Conservation (phyloP, 1,284 basidiomycete genomes). For the Peniophora sp. region DNA sequence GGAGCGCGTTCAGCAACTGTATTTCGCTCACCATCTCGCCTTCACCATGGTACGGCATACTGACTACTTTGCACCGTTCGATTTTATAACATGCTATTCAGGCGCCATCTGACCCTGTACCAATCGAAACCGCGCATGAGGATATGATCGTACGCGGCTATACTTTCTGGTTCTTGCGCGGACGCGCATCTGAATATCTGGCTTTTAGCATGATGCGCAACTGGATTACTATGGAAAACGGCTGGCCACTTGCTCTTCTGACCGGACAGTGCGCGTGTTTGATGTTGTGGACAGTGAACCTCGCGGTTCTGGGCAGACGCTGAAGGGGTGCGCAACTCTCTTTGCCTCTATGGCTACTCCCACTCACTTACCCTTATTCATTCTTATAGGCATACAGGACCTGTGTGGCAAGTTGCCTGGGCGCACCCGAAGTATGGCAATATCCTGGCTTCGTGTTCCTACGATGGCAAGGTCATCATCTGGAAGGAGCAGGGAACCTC, state of each 20-base stretch:
- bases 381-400: slow-evolving; percentile 76
- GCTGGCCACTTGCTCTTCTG: slow-evolving; percentile 94
- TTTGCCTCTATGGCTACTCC: not conserved
- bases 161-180: slow-evolving; percentile 4
- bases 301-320: slow-evolving; percentile 61
- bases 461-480: slow-evolving; percentile 96
- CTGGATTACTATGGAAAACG: slow-evolving; percentile 97
- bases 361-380: not conserved
- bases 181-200: not conserved
- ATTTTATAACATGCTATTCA: not conserved
- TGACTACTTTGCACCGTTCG: not conserved
- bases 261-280: slow-evolving; percentile 93
- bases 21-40: too few species aligned
- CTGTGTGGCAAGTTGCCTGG: slow-evolving; percentile 99
- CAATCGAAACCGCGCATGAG: slow-evolving; percentile 88
- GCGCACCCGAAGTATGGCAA: slow-evolving; percentile 95
- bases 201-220: slow-evolving; percentile 86
- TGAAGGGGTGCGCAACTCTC: slow-evolving; percentile 66
- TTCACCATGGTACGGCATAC: too few species aligned
- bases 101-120: slow-evolving; percentile 52
- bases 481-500: slow-evolving; percentile 84
- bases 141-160: slow-evolving; percentile 81
- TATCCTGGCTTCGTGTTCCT: slow-evolving; percentile 95
- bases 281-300: slow-evolving; percentile 86
- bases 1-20: too few species aligned